phyloP scores from a whole-genome alignment of 306 rosid species.

The Castanospermum australe region DNA sequence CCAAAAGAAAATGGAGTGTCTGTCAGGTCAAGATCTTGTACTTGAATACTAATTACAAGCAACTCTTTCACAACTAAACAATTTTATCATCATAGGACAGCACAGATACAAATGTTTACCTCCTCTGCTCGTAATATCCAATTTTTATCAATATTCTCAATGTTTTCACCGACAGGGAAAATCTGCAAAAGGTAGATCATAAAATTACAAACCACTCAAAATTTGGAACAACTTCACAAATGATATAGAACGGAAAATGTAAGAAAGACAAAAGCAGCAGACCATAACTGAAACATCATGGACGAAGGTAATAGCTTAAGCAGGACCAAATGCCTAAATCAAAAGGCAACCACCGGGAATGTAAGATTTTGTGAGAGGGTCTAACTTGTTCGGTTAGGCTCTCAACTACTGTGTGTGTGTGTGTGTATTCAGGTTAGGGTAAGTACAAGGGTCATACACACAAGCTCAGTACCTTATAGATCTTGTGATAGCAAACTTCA shows the following conservation, averaged over 20 bases:
- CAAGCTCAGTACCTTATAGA: no score
- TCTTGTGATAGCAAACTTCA: conserved; percentile 72
- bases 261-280: not conserved
- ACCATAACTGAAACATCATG: not conserved
- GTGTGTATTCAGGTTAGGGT: no score
- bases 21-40: not conserved
- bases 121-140: conserved; percentile 89
- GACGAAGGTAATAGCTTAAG: not conserved
- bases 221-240: not conserved
- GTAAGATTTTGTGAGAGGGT: no score
- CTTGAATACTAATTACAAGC: not conserved
- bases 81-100: not conserved
- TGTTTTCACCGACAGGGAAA: conserved; percentile 63
- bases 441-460: no score
- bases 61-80: not conserved
- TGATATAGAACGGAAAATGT: not conserved
- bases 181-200: conserved; percentile 42
- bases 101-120: conserved; percentile 35
- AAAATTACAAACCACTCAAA: not conserved
- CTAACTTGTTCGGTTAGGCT: no score
- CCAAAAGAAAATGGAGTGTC: not conserved
- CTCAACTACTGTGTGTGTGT: no score
- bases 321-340: not conserved
- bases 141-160: conserved; percentile 74
- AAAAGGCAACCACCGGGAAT: not conserved